Percentiles rank a stretch among this genome's conserved stretches.
Evolutionary conservation across 2,329 filamentous ascomycete species (phyloP).

Genomic region (Diaporthe australafricana): DNA sequence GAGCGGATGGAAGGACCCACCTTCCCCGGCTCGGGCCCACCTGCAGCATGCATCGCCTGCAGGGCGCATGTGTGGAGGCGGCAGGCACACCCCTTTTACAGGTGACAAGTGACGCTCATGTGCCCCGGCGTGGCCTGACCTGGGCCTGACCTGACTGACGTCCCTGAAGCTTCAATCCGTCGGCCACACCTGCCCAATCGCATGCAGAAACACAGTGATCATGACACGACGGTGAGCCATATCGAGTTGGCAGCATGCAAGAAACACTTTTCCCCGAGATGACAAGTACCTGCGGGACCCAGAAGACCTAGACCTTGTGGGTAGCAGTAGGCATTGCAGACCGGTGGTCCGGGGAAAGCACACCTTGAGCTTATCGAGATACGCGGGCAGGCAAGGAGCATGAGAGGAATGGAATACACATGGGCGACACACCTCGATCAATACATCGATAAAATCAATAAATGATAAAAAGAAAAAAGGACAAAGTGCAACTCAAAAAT

Average conservation of each 20-base stretch:
- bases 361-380: conserved; percentile 27
- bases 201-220: not conserved
- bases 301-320: not conserved
- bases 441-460: conserved; percentile 7
- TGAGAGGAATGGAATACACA: not conserved
- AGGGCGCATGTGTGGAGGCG: not conserved
- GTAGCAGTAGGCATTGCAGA: conserved; percentile 7
- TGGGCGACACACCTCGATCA: not conserved
- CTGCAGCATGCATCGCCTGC: not conserved
- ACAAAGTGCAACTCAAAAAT: not conserved
- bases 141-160: not conserved
- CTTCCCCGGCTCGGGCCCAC: conserved; percentile 18
- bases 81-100: conserved; percentile 8
- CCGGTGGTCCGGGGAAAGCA: not conserved
- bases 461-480: not conserved
- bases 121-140: no score
- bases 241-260: not conserved
- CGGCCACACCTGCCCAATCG: not conserved
- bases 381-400: not conserved
- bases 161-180: not conserved
- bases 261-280: not conserved
- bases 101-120: not conserved
- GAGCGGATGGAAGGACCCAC: conserved; percentile 9
- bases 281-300: not conserved
- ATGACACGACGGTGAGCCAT: not conserved